Evolutionary conservation across 208 protist species (phyloP).

Genomic region (Herpetomonas tarakana): DNA sequence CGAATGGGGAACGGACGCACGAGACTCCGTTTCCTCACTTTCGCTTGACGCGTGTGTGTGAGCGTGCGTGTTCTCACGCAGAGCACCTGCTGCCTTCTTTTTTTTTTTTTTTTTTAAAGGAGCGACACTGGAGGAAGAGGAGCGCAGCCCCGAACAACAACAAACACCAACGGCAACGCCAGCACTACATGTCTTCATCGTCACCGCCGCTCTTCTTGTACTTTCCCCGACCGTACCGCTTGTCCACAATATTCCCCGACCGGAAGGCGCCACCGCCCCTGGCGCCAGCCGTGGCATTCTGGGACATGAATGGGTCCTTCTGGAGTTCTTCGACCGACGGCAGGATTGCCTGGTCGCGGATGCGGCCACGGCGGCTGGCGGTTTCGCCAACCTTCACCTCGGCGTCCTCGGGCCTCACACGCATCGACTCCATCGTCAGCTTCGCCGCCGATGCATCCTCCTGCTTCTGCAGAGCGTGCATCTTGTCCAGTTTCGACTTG

Average conservation of each 20-base stretch:
- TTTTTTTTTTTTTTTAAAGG: too few relatives aligned
- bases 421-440: conserved; percentile 19
- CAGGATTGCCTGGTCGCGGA: conserved; percentile 52
- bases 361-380: conserved; percentile 20
- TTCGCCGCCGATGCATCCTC: conserved; percentile 58
- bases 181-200: conserved; percentile 57
- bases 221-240: conserved; percentile 57
- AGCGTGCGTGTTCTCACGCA: too few relatives aligned
- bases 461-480: conserved; percentile 74
- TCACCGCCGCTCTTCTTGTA: conserved; percentile 52
- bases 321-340: conserved; percentile 62
- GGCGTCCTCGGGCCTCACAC: conserved; percentile 27
- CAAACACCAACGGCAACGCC: too few relatives aligned
- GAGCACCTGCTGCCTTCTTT: too few relatives aligned
- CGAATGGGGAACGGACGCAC: too few relatives aligned
- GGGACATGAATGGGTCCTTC: conserved; percentile 42
- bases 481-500: conserved; percentile 60
- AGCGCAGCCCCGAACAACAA: too few relatives aligned
- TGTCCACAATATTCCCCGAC: conserved; percentile 51
- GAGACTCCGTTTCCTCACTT: too few relatives aligned
- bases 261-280: conserved; percentile 25
- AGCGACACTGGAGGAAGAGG: too few relatives aligned
- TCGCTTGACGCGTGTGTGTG: too few relatives aligned
- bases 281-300: conserved; percentile 30
- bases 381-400: conserved; percentile 59